Conservation (phyloP, 176 grass and related monocot species). For the Panicum miliaceum region DNA sequence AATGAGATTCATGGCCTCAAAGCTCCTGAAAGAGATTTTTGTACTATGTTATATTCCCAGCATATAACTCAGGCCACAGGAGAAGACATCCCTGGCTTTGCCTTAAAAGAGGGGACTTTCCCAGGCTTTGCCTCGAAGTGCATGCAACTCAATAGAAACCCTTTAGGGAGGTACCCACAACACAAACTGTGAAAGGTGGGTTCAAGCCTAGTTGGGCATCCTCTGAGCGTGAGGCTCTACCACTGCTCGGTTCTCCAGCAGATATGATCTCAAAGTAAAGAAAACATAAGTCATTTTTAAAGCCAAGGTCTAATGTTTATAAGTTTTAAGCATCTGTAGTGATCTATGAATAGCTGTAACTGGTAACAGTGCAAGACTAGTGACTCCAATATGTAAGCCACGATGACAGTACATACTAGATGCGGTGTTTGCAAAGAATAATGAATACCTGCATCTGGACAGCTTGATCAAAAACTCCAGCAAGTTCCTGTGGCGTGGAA, state of each 20-base stretch:
- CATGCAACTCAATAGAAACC: background rate
- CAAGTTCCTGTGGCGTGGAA: conserved; percentile 53
- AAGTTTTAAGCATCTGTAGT: background rate
- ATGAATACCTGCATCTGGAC: conserved; percentile 49
- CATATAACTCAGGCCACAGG: background rate
- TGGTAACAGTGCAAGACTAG: conserved; percentile 17
- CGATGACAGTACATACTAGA: background rate
- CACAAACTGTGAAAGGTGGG: background rate
- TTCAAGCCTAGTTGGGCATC: background rate
- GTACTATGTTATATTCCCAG: background rate
- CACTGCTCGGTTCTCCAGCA: background rate
- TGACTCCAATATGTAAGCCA: conserved; percentile 14
- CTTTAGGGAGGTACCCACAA: background rate
- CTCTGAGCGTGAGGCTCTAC: background rate
- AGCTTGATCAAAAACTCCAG: conserved; percentile 56
- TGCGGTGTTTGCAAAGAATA: conserved; percentile 23
- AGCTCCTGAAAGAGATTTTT: conserved; percentile 6
- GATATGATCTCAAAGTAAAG: background rate
- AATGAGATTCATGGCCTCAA: conserved; percentile 29
- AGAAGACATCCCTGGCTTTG: background rate
- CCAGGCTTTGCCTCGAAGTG: no score
- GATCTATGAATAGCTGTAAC: conserved; percentile 24
- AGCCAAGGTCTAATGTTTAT: background rate
- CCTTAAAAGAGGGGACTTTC: background rate
- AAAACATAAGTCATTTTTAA: background rate